Evolutionary conservation across 2,329 filamentous ascomycete species (phyloP).

Genomic region (Neonectria hederae): DNA sequence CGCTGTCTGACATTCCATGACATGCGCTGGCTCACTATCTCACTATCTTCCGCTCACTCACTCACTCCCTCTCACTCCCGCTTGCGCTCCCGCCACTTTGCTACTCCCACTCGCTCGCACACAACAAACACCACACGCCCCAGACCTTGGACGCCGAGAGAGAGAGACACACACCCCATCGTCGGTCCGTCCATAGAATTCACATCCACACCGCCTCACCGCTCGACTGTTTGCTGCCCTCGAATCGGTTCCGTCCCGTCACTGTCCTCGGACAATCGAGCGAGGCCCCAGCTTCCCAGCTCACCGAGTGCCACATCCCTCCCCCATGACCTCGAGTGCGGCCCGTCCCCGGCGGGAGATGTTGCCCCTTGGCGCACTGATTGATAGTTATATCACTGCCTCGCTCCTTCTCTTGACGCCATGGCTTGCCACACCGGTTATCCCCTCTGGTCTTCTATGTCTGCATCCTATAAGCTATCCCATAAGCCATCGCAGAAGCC

Average conservation of each 20-base stretch:
- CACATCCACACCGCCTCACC: constrained; percentile 42
- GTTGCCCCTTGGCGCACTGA: constrained; percentile 25
- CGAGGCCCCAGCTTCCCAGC: constrained; percentile 28
- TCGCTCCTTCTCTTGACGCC: constrained; percentile 14
- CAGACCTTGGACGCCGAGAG: constrained; percentile 5
- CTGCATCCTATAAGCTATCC: constrained; percentile 8
- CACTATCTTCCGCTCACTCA: background rate
- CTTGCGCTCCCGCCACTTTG: constrained; percentile 1
- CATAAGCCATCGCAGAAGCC: constrained; percentile 9
- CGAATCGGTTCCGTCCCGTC: constrained; percentile 10
- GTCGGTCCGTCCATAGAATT: constrained; percentile 2
- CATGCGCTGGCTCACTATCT: background rate
- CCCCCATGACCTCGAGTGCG: constrained; percentile 38
- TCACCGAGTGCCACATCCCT: constrained; percentile 45
- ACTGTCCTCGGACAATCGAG: constrained; percentile 33
- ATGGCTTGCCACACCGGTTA: constrained; percentile 11
- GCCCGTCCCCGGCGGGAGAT: constrained; percentile 33
- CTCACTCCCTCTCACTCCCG: background rate
- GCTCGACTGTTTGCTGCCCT: constrained; percentile 31
- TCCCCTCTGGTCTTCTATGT: constrained; percentile 21
- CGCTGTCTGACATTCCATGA: constrained; percentile 31
- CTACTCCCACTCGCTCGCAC: constrained; percentile 17
- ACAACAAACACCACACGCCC: constrained; percentile 26
- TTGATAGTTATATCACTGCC: constrained; percentile 33
- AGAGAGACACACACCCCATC: constrained; percentile 20